A percentile compares a stretch with the other conserved stretches of the same genome.
Evolutionary conservation across 306 rosid species (phyloP).

Genomic region (Prunus mume): DNA sequence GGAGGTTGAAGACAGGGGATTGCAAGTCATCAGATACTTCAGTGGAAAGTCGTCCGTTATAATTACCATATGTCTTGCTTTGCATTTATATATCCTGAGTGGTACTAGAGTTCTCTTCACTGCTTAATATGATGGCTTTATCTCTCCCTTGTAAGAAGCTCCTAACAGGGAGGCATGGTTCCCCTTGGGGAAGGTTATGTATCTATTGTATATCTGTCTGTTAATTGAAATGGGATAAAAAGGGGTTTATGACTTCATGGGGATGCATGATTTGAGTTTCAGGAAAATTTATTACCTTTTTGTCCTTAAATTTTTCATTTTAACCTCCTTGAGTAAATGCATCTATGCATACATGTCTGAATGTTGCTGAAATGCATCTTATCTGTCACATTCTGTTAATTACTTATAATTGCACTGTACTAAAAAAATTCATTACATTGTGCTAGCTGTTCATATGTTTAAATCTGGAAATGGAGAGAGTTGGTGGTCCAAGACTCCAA

Average conservation of each 20-base stretch:
- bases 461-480: constrained; percentile 1
- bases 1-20: constrained; percentile 62
- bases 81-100: constrained; percentile 66
- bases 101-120: constrained; percentile 58
- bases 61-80: constrained; percentile 74
- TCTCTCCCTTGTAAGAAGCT: constrained; percentile 3
- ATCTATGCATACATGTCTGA: neutral
- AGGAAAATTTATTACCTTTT: neutral
- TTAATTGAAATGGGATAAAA: neutral
- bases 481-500: neutral
- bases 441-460: neutral
- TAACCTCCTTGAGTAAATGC: neutral
- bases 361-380: neutral
- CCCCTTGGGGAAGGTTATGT: neutral
- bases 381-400: neutral
- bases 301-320: neutral
- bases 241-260: neutral
- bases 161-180: neutral
- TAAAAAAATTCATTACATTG: neutral
- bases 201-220: neutral
- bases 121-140: constrained; percentile 45
- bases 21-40: constrained; percentile 62
- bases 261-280: neutral
- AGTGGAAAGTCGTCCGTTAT: constrained; percentile 77
- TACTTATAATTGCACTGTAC: neutral